Evolutionary conservation across 257 asterid species (phyloP), one percentile per base, ranked within the genome.

Genomic region (Catharanthus roseus): DNA sequence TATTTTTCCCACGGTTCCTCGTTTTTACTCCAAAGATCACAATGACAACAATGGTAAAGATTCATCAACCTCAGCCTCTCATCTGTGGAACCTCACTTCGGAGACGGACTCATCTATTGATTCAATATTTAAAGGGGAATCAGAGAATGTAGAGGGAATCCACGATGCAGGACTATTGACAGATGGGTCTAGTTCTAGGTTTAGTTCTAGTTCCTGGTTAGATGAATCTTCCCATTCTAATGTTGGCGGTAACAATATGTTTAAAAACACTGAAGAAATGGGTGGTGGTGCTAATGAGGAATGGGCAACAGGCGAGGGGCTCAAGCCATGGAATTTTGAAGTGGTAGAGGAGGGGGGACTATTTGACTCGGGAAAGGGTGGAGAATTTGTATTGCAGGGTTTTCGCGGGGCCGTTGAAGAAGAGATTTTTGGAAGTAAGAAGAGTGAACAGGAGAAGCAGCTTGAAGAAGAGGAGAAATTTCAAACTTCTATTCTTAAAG

Each of bases 81-180:
- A 86, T 79, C 75, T 90, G 26, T 92, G 98, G 98, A 86, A 87
- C 49, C 57, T 90, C 47, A 81, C 96, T 21, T 77, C 90, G 0
- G 95, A 83, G 33, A 58, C 63, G 23, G 92, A 89, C 71, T 75
- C 84, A 26, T 80, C 95, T 36, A 61, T 81, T 5, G 64, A 72
- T 13, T 77, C 81, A 23, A 21, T 72, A 50, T 72, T 77, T 61
- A 36, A 31, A 9, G 72, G 50, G 12, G 81, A 72, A 3, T 15
- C 71, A 6, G 53, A 4, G 0, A 34, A 5, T 39, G 9, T 47
- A n/a, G 64, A n/a, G n/a, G n/a, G n/a, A n/a, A n/a, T n/a, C n/a
- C n/a, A 69, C 13, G 72, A 33, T 51, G 24, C 10, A 41, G 53
- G 34, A 44, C 55, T 50, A n/a, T 33, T 23, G 33, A 23, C 23